These are phyloP conservation scores for Leishmania gerbilli DNA, from an alignment of 208 protist genomes.

Conservation along the genomic window DNA sequence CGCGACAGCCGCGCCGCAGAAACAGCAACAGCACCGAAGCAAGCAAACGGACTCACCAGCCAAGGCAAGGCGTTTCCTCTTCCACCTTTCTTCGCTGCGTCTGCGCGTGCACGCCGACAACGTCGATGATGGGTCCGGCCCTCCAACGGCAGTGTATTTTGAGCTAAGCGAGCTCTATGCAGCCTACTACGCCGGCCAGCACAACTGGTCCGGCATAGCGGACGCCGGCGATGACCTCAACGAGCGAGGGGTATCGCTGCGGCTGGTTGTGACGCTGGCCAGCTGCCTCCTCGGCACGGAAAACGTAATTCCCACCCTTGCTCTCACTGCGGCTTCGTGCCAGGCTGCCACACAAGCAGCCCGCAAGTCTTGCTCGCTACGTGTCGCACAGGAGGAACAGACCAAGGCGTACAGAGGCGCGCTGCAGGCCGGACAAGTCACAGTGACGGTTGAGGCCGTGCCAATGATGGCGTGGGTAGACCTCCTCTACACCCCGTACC, in stretches of 20 bases:
- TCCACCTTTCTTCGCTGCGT: slow-evolving; percentile 16
- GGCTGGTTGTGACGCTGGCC: slow-evolving; percentile 10
- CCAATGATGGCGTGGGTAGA: slow-evolving; percentile 45
- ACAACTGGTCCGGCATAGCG: background rate
- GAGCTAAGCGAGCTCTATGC: slow-evolving; percentile 16
- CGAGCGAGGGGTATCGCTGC: background rate
- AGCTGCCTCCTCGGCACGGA: slow-evolving; percentile 28
- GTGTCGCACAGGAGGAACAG: slow-evolving; percentile 8
- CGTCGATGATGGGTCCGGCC: background rate
- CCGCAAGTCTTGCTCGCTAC: background rate
- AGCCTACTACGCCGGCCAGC: slow-evolving; percentile 8
- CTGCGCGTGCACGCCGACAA: slow-evolving; percentile 22
- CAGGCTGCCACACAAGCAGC: background rate
- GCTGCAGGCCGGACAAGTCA: slow-evolving; percentile 36
- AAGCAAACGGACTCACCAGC: background rate
- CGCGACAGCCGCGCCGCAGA: background rate
- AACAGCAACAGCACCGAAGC: too few species aligned
- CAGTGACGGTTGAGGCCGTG: slow-evolving; percentile 44
- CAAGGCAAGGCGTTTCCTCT: background rate
- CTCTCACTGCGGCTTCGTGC: slow-evolving; percentile 6
- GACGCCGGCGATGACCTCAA: background rate
- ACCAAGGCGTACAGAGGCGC: slow-evolving; percentile 26
- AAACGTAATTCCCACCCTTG: slow-evolving; percentile 20
- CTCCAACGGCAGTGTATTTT: slow-evolving; percentile 20
- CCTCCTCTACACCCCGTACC: slow-evolving; percentile 70